Percentiles rank a stretch among this genome's conserved stretches.
Evolutionary conservation across 495 filamentous ascomycete genomes (phyloP).

Genomic region (Bacidia rubella): DNA sequence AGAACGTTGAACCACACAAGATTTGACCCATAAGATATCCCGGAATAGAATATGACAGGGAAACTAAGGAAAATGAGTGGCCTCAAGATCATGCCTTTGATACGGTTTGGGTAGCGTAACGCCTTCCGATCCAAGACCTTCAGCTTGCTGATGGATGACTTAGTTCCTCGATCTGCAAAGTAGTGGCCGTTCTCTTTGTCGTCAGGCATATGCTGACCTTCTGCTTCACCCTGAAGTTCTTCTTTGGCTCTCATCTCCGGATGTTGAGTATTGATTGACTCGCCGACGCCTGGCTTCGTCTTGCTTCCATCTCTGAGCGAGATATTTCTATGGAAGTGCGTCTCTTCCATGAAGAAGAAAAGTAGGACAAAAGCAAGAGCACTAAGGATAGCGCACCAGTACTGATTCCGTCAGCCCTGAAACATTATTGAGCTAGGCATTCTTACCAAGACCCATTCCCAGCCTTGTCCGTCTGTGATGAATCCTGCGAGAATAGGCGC

Average conservation of each 20-base stretch:
- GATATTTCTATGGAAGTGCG: conserved; percentile 43
- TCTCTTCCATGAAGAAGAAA: conserved; percentile 60
- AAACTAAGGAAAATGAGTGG: conserved; percentile 37
- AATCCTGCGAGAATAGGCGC: conserved; percentile 54
- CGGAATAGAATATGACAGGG: conserved; percentile 52
- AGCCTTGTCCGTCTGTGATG: conserved; percentile 50
- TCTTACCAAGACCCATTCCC: conserved; percentile 41
- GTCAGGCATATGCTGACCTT: background rate
- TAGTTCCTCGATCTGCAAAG: conserved; percentile 16
- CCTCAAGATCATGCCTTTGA: conserved; percentile 38
- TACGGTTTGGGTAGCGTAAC: conserved; percentile 24
- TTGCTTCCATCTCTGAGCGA: background rate
- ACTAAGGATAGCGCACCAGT: conserved; percentile 50
- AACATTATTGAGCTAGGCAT: background rate
- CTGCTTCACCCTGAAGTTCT: conserved; percentile 2
- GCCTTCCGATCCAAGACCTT: conserved; percentile 22
- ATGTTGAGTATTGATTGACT: no score
- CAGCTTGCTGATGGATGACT: conserved; percentile 42
- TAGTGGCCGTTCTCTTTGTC: background rate
- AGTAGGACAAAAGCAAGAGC: conserved; percentile 42
- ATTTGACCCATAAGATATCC: conserved; percentile 53
- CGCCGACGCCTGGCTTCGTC: no score
- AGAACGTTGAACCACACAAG: no score
- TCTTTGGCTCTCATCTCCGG: conserved; percentile 8
- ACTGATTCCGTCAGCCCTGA: conserved; percentile 17